Evolutionary conservation across 2,329 filamentous ascomycete species (phyloP).

Genomic region (Cordyceps cicadae): DNA sequence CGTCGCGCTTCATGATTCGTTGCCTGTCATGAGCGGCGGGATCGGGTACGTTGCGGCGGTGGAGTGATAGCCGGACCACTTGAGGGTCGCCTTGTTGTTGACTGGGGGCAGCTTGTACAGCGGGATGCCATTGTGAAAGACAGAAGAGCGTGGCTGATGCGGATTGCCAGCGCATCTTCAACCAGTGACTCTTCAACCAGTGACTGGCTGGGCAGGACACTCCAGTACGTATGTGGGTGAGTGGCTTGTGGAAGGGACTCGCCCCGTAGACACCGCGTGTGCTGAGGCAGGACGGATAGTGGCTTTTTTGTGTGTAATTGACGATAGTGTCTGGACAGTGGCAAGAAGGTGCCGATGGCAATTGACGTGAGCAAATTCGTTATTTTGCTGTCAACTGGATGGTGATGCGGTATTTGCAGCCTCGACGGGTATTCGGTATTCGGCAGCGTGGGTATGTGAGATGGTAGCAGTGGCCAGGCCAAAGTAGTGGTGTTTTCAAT

Average conservation of each 20-base stretch:
- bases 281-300: neutral
- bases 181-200: neutral
- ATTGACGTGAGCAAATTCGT: neutral
- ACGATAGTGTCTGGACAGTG: neutral
- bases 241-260: neutral
- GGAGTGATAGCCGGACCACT: slow-evolving; percentile 38
- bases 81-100: slow-evolving; percentile 28
- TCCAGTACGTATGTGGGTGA: neutral
- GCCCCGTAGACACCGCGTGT: neutral
- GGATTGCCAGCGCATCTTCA: neutral
- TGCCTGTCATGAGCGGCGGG: slow-evolving; percentile 37
- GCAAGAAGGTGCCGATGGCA: too few species aligned
- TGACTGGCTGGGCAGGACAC: neutral
- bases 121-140: neutral
- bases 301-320: neutral
- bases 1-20: slow-evolving; percentile 33
- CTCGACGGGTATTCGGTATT: neutral
- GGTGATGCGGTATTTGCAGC: neutral
- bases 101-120: slow-evolving; percentile 18
- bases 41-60: slow-evolving; percentile 28
- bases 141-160: neutral
- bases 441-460: neutral
- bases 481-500: neutral
- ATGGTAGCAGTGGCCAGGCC: neutral
- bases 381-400: neutral